phyloP scores from a whole-genome alignment of 805 yeast species.

The Limtongozyma cylindracea region DNA sequence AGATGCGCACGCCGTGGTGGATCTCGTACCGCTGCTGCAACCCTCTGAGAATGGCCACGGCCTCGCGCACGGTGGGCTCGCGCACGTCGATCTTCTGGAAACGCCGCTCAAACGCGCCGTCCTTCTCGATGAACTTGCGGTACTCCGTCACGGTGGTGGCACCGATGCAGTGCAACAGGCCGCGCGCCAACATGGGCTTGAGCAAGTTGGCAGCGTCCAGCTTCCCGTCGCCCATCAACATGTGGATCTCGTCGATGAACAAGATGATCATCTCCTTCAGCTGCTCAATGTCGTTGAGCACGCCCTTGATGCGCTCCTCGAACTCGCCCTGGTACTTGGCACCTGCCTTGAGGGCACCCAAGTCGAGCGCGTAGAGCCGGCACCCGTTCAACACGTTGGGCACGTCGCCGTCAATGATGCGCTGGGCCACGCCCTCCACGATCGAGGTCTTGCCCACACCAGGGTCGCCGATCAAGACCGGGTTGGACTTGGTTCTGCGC shows the following conservation, averaged over 20 bases:
- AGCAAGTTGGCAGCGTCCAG: conserved; percentile 90
- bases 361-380: conserved; percentile 65
- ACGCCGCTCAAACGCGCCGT: conserved; percentile 96
- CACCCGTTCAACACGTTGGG: conserved; percentile 70
- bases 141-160: conserved; percentile 94
- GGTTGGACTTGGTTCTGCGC: conserved; percentile 93
- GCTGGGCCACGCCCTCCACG: conserved; percentile 96
- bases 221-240: conserved; percentile 99
- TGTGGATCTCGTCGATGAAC: conserved; percentile 94
- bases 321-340: conserved; percentile 98
- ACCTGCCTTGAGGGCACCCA: conserved; percentile 95
- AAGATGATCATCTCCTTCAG: conserved; percentile 67
- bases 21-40: conserved; percentile 86
- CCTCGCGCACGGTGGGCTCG: conserved; percentile 80
- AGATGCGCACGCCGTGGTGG: conserved; percentile 91
- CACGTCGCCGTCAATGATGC: conserved; percentile 88
- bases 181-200: conserved; percentile 95
- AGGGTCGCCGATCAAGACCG: conserved; percentile 93
- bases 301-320: conserved; percentile 95
- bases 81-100: conserved; percentile 93
- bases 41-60: conserved; percentile 91
- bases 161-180: conserved; percentile 90
- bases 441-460: conserved; percentile 98
- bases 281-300: conserved; percentile 77
- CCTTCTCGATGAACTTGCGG: conserved; percentile 79